Base-by-base conservation (phyloP, 306 rosid species). In the Oxytropis ochrocephala region DNA sequence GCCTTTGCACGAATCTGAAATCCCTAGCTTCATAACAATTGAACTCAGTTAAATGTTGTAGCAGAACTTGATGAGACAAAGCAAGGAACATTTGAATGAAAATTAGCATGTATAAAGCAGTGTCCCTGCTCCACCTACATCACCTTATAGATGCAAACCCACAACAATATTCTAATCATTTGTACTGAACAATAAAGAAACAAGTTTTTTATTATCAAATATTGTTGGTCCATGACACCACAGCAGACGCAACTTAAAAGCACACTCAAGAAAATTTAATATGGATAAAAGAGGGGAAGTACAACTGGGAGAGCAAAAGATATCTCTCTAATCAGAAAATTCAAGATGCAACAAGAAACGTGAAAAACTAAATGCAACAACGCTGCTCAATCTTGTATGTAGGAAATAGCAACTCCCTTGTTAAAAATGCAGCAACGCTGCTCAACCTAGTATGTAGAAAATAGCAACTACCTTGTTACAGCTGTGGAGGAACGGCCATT, bases 1-100 rank as follows among this genome's bases (percentile, higher is more conserved):
- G 43, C 29, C 62, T 35, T 42, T 35, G 47, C 41, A 18, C 53
- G 65, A 78, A 80, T 56, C 84, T 72, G 71, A 69, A 70, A 57
- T n/a, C 6, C 67, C 48, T 13, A 9, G 57, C 44, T 56, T 57
- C n/a, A 11, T 13, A 11, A 21, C 21, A 53, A 54, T 53, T 53
- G 17, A 69, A 41, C 17, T 69, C 43, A 42, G 14, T 21, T 5
- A 43, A 29, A 53, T 50, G 51, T 8, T 35, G 9, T 52, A 7
- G 14, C 39, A 11, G 43, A 41, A 69, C 13, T 8, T 24, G 13
- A 38, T 36, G 50, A 21, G 14, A 39, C 51, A 56, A 43, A 43
- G 5, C 6, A 70, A 44, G 6, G 64, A 33, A 32, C 13, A 33
- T 8, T 5, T 19, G 36, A 54, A 39, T 2, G 39, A 14, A 13